Base-by-base conservation (phyloP, 106 monocot genomes). In the Allium cepa region DNA sequence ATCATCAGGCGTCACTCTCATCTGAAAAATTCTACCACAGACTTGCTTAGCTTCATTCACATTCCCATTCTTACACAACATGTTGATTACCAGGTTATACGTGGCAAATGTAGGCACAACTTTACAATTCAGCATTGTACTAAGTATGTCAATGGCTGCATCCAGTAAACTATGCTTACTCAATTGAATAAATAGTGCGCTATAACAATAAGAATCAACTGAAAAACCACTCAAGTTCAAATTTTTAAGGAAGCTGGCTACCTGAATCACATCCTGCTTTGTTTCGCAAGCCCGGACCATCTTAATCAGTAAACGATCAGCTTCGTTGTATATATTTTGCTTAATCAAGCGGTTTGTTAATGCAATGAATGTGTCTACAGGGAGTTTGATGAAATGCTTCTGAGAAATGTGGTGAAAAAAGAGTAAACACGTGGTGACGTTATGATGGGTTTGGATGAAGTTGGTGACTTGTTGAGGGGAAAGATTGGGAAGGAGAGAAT, bases 21-120 rank as follows among this genome's bases (percentile, higher is more conserved):
- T 50, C 82, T 72, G 71, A 4, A 73, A 72, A 27, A 94, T 62
- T 70, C 73, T 73, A 68, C 58, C 49, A 46, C 90, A 46, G 10
- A 94, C 74, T 55, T 64, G 11, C 47, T 17, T 55, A 12, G 90
- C 82, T 16, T 80, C 78, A 63, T 50, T 69, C 36, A 94, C 69
- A 75, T 71, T 77, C 50, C 90, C 87, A 49, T 81, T 67, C 80
- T 80, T 90, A 66, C 94, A 94, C 36, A 94, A 55, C 8, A 76
- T 14, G 69, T 90, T 90, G 52, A 94, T 80, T 14, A 90, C 70
- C 9, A 69, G 57, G 79, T 90, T 87, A 45, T 66, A 85, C 11
- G 82, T 79, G 26, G 83, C 18, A 3, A 87, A 22, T 49, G 76
- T 77, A 11, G 85, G 87, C 46, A 57, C 51, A 10, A 80, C 72